Conservation (phyloP, 441 rosid species). For the Viola pubescens region DNA sequence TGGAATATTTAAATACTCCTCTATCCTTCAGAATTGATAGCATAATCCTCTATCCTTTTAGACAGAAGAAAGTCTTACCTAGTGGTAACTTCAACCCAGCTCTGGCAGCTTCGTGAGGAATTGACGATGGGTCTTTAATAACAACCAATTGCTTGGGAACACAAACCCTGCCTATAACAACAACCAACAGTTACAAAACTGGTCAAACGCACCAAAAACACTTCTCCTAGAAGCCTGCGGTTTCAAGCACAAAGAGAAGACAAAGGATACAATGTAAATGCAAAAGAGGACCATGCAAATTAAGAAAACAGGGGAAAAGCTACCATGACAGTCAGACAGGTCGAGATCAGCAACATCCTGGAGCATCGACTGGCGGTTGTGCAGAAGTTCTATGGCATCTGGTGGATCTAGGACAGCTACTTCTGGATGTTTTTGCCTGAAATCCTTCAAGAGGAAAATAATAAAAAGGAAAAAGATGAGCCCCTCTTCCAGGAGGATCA, state of each 20-base stretch:
- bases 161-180: conserved; percentile 53
- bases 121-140: conserved; percentile 51
- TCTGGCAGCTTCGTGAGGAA: conserved; percentile 46
- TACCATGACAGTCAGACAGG: conserved; percentile 55
- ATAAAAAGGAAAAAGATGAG: not conserved
- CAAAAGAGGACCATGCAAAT: not conserved
- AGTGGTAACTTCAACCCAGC: conserved; percentile 82
- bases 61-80: conserved; percentile 35
- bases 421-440: conserved; percentile 58
- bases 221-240: too few relatives aligned
- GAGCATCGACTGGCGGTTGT: conserved; percentile 85
- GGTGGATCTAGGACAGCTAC: conserved; percentile 82
- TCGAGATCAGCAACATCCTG: conserved; percentile 65
- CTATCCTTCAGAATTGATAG: not conserved
- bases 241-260: not conserved
- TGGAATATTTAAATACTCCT: too few relatives aligned
- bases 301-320: not conserved
- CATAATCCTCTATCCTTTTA: not conserved
- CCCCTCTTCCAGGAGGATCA: not conserved
- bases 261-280: not conserved
- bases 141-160: conserved; percentile 81
- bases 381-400: conserved; percentile 54
- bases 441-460: conserved; percentile 48
- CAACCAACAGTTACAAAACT: conserved; percentile 13
- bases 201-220: not conserved